phyloP scores from a whole-genome alignment of 1,284 basidiomycete species.

The Phylloboletellus chloephorus region DNA sequence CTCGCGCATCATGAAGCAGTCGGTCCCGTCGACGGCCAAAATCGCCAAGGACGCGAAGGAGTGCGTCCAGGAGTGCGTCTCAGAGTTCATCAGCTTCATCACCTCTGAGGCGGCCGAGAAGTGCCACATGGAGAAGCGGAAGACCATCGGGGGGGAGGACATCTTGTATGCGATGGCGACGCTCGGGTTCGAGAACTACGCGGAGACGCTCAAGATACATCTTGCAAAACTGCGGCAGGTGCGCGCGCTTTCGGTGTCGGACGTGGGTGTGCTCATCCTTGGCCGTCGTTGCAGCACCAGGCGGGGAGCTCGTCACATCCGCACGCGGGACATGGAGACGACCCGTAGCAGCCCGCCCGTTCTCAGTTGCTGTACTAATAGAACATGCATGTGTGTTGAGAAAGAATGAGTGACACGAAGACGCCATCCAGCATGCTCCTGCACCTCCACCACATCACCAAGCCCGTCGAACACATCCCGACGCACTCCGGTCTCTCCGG shows the following conservation, averaged over 20 bases:
- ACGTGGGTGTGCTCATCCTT: neutral
- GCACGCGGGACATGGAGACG: constrained; percentile 24
- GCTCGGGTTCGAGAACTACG: constrained; percentile 94
- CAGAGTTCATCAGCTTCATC: constrained; percentile 94
- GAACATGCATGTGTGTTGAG: too few relatives aligned
- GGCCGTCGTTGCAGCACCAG: constrained; percentile 20
- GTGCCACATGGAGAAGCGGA: constrained; percentile 80
- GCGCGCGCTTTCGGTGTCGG: neutral
- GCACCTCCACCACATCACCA: constrained; percentile 17
- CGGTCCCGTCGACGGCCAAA: constrained; percentile 87
- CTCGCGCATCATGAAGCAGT: constrained; percentile 89
- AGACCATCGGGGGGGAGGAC: constrained; percentile 88
- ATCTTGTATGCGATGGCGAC: constrained; percentile 84
- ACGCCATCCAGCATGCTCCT: constrained; percentile 18
- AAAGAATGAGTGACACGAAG: too few relatives aligned
- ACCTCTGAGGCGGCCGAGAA: constrained; percentile 88
- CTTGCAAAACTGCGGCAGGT: constrained; percentile 85
- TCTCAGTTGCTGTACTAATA: constrained; percentile 17
- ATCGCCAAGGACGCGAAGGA: constrained; percentile 97
- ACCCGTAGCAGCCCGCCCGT: constrained; percentile 11
- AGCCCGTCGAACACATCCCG: constrained; percentile 21
- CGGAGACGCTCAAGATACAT: constrained; percentile 85
- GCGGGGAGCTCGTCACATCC: constrained; percentile 28
- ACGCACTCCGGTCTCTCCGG: constrained; percentile 17
- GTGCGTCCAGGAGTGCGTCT: constrained; percentile 94